These are phyloP conservation scores for Plasmopara viticola DNA, from an alignment of 352 stramenopile species.

Conservation along the genomic window DNA sequence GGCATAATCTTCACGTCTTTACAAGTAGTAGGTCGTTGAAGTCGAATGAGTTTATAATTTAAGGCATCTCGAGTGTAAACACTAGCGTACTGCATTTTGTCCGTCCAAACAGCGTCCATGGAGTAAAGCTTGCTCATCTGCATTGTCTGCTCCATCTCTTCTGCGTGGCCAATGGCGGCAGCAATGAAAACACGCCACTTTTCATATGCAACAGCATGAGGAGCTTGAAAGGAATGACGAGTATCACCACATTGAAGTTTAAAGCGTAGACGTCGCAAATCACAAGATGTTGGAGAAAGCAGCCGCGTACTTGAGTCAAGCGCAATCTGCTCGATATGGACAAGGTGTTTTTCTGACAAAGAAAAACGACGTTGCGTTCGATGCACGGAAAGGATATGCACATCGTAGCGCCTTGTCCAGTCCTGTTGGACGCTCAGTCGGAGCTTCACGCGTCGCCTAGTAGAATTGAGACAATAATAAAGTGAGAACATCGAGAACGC, in stretches of 20 bases:
- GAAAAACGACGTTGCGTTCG: constrained; percentile 1
- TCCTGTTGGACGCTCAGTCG: constrained; percentile 6
- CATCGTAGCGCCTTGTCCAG: constrained; percentile 3
- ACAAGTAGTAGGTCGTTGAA: background rate
- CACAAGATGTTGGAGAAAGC: background rate
- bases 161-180: background rate
- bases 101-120: background rate
- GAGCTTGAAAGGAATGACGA: constrained; percentile 1
- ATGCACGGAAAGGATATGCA: constrained; percentile 1
- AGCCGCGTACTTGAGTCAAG: constrained; percentile 4
- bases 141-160: constrained; percentile 2
- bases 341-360: background rate
- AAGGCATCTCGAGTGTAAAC: constrained; percentile 2
- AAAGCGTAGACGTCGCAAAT: constrained; percentile 4
- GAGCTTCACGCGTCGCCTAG: constrained; percentile 3
- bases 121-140: background rate
- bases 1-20: too few relatives aligned
- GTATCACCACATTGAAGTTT: background rate
- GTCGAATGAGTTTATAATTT: constrained; percentile 6
- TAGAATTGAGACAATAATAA: background rate
- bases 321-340: constrained; percentile 3
- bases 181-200: constrained; percentile 4
- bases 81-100: background rate
- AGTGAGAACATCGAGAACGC: background rate
- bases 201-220: constrained; percentile 1